Conservation (phyloP, 2,329 filamentous ascomycete genomes). For the Cytospora mali region DNA sequence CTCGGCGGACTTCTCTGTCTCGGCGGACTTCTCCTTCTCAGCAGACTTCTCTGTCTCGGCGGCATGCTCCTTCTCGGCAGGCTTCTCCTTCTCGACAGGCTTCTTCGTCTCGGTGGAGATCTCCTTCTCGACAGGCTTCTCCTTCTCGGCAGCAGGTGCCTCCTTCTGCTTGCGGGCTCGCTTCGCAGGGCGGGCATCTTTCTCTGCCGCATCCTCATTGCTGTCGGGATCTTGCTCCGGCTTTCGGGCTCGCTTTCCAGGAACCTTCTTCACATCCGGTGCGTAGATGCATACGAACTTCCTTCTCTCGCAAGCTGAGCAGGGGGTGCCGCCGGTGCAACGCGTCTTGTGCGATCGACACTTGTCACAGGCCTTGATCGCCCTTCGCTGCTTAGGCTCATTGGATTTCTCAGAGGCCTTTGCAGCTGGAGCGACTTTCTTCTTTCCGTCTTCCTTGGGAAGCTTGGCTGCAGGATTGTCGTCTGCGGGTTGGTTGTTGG, state of each 20-base stretch:
- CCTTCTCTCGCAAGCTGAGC: conserved; percentile 14
- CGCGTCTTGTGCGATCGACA: conserved; percentile 25
- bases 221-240: background rate
- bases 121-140: background rate
- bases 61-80: too few relatives aligned
- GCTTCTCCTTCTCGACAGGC: background rate
- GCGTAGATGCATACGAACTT: conserved; percentile 9
- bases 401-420: background rate
- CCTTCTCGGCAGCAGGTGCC: background rate
- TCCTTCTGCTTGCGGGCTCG: conserved; percentile 2
- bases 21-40: too few relatives aligned
- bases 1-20: too few relatives aligned
- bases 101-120: background rate
- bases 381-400: conserved; percentile 7
- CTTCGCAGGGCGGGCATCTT: conserved; percentile 6
- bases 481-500: too few relatives aligned
- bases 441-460: background rate
- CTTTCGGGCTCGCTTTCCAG: conserved; percentile 7
- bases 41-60: background rate
- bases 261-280: conserved; percentile 4
- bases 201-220: background rate
- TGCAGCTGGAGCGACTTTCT: background rate
- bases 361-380: conserved; percentile 15
- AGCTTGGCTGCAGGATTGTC: background rate
- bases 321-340: conserved; percentile 19